Percentiles rank a stretch among this genome's conserved stretches.
phyloP scores from a whole-genome alignment of 1,284 basidiomycete genomes.

The Trametes polyzona region DNA sequence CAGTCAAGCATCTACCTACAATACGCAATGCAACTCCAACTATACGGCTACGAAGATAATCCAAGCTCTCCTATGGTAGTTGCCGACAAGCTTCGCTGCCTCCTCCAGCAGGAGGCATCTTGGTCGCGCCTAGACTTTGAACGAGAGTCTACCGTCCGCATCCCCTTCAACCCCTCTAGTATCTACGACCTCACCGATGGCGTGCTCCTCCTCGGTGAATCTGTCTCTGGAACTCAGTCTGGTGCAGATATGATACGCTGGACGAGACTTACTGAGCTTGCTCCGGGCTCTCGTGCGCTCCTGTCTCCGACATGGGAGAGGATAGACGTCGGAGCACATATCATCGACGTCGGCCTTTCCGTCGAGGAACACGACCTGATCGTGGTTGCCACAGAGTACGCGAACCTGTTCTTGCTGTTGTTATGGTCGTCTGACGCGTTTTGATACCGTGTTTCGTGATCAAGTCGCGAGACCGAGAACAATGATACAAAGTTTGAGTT shows the following conservation, averaged over 20 bases:
- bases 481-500: slow-evolving; percentile 31
- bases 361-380: slow-evolving; percentile 53
- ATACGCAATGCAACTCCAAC: slow-evolving; percentile 40
- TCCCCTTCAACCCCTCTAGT: slow-evolving; percentile 30
- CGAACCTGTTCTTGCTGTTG: slow-evolving; percentile 22
- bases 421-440: too few species aligned
- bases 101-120: slow-evolving; percentile 35
- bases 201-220: slow-evolving; percentile 46
- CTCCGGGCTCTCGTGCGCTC: neutral
- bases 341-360: slow-evolving; percentile 46
- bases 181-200: slow-evolving; percentile 51
- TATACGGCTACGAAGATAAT: slow-evolving; percentile 41
- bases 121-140: slow-evolving; percentile 27
- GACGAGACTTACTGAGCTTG: slow-evolving; percentile 2
- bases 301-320: slow-evolving; percentile 34
- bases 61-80: slow-evolving; percentile 29
- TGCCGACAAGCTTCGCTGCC: slow-evolving; percentile 35
- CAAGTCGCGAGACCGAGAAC: slow-evolving; percentile 16
- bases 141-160: slow-evolving; percentile 11
- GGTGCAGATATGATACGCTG: slow-evolving; percentile 19
- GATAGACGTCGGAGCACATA: slow-evolving; percentile 36
- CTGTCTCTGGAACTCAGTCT: slow-evolving; percentile 11
- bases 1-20: slow-evolving; percentile 36
- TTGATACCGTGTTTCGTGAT: neutral
- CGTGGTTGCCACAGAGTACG: slow-evolving; percentile 44